Base-by-base conservation (phyloP, 805 yeast species). In the Starmerella asiatica region DNA sequence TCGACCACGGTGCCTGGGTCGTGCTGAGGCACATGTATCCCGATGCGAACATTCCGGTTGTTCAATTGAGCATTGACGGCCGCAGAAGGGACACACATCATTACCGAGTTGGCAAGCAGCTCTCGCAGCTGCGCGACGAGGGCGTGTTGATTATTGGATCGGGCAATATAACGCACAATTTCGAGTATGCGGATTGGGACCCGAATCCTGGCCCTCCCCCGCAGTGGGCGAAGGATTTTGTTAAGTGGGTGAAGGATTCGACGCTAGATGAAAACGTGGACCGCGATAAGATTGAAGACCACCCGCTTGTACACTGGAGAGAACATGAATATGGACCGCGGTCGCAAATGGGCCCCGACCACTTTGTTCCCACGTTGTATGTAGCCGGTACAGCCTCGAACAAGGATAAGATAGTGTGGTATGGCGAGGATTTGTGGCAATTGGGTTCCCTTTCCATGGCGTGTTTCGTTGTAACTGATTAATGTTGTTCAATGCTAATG, bases 321-420 rank as follows among this genome's bases (percentile, higher is more conserved):
- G 18, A 37, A 32, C 53, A 48, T 34, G 38, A 37, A 23, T 32
- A 37, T 11, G 51, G 50, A 26, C 21, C 24, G 7, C 50, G 54
- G 24, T 76, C 84, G 0, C 86, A 79, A 56, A 86, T 84, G 12
- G 73, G 81, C 0, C 61, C 74, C 35, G 86, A 79, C 48, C 91
- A 79, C 56, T 74, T 78, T 39, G 43, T 43, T 23, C 54, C 52
- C 7, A 9, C 43, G 14, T 39, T 49, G 30, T 47, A 47, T 20
- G 34, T 42, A 2, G 29, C 48, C 28, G 53, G 53, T 28, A 35
- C 48, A 6, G 45, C 43, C 14, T 34, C 29, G 16, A 26, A 35
- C 17, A 31, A 34, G 17, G 50, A 46, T 30, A 33, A 36, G n/a
- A 32, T 46, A 16, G 17, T 15, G 17, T 37, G 45, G 37, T 19